These are phyloP conservation scores for Penicillium paradoxum DNA, from an alignment of 495 filamentous ascomycete genomes.

Conservation along the genomic window DNA sequence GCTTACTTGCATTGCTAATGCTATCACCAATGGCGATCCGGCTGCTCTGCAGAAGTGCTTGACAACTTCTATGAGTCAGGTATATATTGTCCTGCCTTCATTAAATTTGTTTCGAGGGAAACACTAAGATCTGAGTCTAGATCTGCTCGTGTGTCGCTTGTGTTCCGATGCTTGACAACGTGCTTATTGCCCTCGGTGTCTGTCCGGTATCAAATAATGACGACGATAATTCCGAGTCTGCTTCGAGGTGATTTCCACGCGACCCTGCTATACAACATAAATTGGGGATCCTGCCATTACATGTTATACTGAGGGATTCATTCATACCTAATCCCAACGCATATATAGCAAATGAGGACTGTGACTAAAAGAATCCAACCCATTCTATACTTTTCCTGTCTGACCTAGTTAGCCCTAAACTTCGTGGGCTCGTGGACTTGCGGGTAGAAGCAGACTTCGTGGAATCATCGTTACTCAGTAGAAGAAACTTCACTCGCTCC, in stretches of 20 bases:
- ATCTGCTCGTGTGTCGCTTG: constrained; percentile 24
- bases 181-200: constrained; percentile 18
- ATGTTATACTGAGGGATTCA: too few relatives aligned
- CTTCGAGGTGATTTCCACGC: neutral
- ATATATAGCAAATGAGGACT: too few relatives aligned
- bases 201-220: constrained; percentile 9
- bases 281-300: too few relatives aligned
- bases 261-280: too few relatives aligned
- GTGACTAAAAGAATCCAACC: too few relatives aligned
- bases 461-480: too few relatives aligned
- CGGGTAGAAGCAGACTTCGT: too few relatives aligned
- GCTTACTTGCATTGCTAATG: constrained; percentile 17
- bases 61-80: constrained; percentile 13
- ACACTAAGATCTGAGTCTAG: constrained; percentile 1
- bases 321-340: too few relatives aligned
- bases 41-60: constrained; percentile 19
- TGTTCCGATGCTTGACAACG: constrained; percentile 8
- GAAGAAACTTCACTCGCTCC: too few relatives aligned
- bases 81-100: neutral
- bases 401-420: too few relatives aligned
- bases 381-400: too few relatives aligned
- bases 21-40: constrained; percentile 12
- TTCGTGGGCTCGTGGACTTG: too few relatives aligned
- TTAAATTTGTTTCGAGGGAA: neutral
- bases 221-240: neutral